Conservation (phyloP, 1,139 yeast genomes). For the Waltiozyma sp. region DNA sequence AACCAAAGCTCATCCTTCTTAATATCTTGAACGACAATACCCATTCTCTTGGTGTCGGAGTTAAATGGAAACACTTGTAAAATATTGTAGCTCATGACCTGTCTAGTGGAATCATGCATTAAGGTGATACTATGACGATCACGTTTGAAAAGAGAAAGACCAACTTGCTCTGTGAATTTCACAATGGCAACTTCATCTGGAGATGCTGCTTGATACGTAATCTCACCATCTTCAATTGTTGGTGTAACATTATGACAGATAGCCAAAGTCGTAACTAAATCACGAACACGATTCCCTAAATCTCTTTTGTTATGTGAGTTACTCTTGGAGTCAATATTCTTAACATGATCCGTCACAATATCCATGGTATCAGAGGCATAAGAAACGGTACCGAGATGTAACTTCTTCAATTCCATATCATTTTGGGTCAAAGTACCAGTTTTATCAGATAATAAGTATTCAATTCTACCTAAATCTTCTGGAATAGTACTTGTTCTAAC, state of each 20-base stretch:
- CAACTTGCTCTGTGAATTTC: slow-evolving; percentile 79
- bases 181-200: slow-evolving; percentile 99
- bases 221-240: slow-evolving; percentile 51
- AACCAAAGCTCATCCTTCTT: slow-evolving; percentile 68
- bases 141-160: slow-evolving; percentile 66
- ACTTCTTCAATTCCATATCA: slow-evolving; percentile 92
- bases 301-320: slow-evolving; percentile 40
- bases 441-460: slow-evolving; percentile 84
- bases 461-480: slow-evolving; percentile 93
- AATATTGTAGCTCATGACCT: slow-evolving; percentile 49
- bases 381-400: slow-evolving; percentile 86
- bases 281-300: slow-evolving; percentile 65
- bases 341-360: slow-evolving; percentile 64
- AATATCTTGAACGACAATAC: slow-evolving; percentile 60
- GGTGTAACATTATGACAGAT: slow-evolving; percentile 96
- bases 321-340: slow-evolving; percentile 13
- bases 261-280: slow-evolving; percentile 71
- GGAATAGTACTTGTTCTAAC: slow-evolving; percentile 97
- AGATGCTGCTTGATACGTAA: slow-evolving; percentile 92
- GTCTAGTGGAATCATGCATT: slow-evolving; percentile 49
- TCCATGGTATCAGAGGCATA: slow-evolving; percentile 91
- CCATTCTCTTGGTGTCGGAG: slow-evolving; percentile 96
- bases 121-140: slow-evolving; percentile 70
- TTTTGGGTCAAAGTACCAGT: slow-evolving; percentile 97
- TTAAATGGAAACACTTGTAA: slow-evolving; percentile 85